These are phyloP conservation scores for Thraustochytrium striatum DNA, from an alignment of 352 stramenopile genomes.

Conservation along the genomic window DNA sequence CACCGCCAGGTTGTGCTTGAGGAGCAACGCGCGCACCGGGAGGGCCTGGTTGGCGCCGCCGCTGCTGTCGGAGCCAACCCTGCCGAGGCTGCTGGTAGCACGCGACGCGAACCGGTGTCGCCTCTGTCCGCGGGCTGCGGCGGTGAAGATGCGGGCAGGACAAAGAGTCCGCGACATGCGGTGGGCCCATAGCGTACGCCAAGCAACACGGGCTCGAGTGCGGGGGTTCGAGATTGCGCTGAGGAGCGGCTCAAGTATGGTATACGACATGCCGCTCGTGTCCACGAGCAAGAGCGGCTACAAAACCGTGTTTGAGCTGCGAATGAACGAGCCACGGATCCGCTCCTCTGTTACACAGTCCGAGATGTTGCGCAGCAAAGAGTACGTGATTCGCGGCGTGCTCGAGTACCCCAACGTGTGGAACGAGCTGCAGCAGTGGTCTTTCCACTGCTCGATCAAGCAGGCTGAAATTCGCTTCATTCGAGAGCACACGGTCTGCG, in stretches of 20 bases:
- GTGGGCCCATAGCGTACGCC: conserved; percentile 3
- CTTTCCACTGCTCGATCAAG: background rate
- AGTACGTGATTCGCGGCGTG: conserved; percentile 12
- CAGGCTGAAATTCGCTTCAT: conserved; percentile 6
- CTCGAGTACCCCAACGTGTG: conserved; percentile 31
- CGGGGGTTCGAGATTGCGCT: conserved; percentile 26
- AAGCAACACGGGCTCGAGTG: background rate
- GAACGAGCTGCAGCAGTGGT: conserved; percentile 27
- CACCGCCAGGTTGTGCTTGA: background rate
- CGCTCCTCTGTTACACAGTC: conserved; percentile 39
- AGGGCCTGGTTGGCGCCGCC: too few relatives aligned
- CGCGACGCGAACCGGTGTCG: too few relatives aligned
- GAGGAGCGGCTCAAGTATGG: background rate
- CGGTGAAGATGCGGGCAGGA: background rate
- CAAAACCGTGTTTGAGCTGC: conserved; percentile 18
- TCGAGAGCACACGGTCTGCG: conserved; percentile 19
- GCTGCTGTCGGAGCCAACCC: too few relatives aligned
- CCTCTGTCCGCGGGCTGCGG: too few relatives aligned
- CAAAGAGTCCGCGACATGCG: too few relatives aligned
- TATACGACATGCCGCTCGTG: conserved; percentile 16
- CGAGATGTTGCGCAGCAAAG: conserved; percentile 7
- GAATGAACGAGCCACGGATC: background rate
- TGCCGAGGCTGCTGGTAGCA: too few relatives aligned
- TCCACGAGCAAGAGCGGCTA: conserved; percentile 20
- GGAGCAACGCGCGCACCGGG: background rate